These are phyloP conservation scores for Xylaria curta DNA, from an alignment of 495 filamentous ascomycete species.

Conservation along the genomic window DNA sequence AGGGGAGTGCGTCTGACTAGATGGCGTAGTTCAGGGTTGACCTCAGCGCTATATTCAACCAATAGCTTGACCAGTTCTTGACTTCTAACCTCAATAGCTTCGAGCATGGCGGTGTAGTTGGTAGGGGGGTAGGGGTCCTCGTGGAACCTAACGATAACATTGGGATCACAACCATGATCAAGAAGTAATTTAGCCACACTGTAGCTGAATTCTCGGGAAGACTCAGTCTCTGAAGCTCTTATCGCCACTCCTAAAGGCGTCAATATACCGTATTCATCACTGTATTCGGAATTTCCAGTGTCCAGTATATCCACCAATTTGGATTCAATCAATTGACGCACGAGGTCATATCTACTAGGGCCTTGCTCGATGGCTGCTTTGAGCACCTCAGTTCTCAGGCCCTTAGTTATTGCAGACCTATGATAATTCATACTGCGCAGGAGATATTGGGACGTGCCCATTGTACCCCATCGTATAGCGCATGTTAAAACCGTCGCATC, in stretches of 20 bases:
- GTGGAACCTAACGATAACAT: not conserved
- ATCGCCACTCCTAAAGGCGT: not conserved
- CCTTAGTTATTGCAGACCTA: not conserved
- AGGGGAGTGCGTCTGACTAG: conserved; percentile 35
- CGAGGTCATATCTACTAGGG: not conserved
- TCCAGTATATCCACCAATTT: not conserved
- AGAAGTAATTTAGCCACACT: not conserved
- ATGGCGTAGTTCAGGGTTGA: not conserved
- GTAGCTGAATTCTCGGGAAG: not conserved
- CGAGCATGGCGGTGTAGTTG: not conserved
- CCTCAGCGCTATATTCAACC: not conserved
- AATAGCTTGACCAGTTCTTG: not conserved
- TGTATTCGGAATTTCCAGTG: not conserved
- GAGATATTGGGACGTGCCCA: not conserved
- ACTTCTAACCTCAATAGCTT: not conserved
- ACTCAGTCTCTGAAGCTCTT: not conserved
- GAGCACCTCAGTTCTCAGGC: not conserved
- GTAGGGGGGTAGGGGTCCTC: too few relatives aligned
- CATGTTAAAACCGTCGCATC: not conserved
- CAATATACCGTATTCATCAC: too few relatives aligned
- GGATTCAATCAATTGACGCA: not conserved
- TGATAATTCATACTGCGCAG: not conserved
- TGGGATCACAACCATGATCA: not conserved
- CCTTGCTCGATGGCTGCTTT: not conserved
- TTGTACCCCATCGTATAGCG: not conserved